These are phyloP conservation scores for Glycyrrhiza uralensis DNA, from an alignment of 306 rosid species.

Conservation along the genomic window DNA sequence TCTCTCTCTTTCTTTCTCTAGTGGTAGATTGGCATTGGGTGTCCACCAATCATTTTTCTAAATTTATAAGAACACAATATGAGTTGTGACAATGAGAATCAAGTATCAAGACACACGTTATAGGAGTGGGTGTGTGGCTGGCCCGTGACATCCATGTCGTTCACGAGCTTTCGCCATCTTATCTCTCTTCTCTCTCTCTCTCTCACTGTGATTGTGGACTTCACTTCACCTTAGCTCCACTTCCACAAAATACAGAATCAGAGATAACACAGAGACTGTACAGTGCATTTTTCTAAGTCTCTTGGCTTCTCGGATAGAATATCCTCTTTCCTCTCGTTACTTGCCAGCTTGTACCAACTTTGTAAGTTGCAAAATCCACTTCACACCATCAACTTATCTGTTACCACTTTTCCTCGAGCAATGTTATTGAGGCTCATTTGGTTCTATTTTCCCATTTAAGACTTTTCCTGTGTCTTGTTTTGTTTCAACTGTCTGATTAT, in stretches of 20 bases:
- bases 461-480: neutral
- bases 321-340: neutral
- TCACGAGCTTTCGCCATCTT: conserved; percentile 10
- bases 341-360: neutral
- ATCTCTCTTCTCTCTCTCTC: conserved; percentile 8
- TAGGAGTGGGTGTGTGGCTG: neutral
- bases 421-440: neutral
- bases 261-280: neutral
- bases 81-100: too few species aligned
- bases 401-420: neutral
- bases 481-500: neutral
- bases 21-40: too few species aligned
- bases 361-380: neutral
- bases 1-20: too few species aligned
- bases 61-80: too few species aligned
- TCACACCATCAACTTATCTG: neutral
- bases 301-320: neutral
- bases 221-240: conserved; percentile 11
- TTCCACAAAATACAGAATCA: neutral
- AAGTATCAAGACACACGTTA: too few species aligned
- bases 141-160: conserved; percentile 32
- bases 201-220: neutral
- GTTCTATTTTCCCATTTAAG: neutral
- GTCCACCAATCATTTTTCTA: too few species aligned
- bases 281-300: neutral